Base-by-base conservation (phyloP, 257 asterid species). In the Solanum microdontum region DNA sequence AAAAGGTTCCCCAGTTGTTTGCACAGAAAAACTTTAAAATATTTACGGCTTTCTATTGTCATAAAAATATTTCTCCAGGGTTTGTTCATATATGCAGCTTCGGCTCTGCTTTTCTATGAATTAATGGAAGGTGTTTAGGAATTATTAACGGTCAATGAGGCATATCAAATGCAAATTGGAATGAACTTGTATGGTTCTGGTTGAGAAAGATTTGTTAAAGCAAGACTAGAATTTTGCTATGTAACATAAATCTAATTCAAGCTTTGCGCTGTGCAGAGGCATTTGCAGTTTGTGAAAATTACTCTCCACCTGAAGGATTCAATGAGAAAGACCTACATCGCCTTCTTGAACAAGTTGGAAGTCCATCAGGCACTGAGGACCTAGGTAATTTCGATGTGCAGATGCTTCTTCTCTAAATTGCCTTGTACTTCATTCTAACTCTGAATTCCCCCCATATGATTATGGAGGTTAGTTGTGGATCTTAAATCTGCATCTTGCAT, bases 271-370 rank as follows among this genome's bases (percentile, higher is more conserved):
- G 82, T 86, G 55, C 96, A 97, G 99, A 97, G 96, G 99, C 99
- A 88, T 97, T 97, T 90, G 96, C 94, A 26, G 98, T 97, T 73
- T 96, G 99, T 82, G 99, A 97, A 90, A 94, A 96, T 82, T 96
- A 97, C 93, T 93, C 98, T 1, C 99, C 99, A 51, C 99, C 98
- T 3, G 98, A 94, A 87, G 99, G 98, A 87, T 97, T 96, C 87
- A 95, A 92, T 24, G 98, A 95, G 90, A 95, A 96, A 90, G 98
- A 95, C 91, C 90, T 97, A 75, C 95, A 93, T 87, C 97, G 91
- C 68, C 98, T 96, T 87, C 95, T 97, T 86, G 98, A 97, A 91
- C 90, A 96, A 88, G 93, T 96, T 83, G 99, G 99, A 88, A 97
- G 99, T 89, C 98, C 99, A 75, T 97, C 98, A 66, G 99, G 99